These are phyloP conservation scores for Psilocybe mexicana DNA, from an alignment of 1,284 basidiomycete species.

Conservation along the genomic window DNA sequence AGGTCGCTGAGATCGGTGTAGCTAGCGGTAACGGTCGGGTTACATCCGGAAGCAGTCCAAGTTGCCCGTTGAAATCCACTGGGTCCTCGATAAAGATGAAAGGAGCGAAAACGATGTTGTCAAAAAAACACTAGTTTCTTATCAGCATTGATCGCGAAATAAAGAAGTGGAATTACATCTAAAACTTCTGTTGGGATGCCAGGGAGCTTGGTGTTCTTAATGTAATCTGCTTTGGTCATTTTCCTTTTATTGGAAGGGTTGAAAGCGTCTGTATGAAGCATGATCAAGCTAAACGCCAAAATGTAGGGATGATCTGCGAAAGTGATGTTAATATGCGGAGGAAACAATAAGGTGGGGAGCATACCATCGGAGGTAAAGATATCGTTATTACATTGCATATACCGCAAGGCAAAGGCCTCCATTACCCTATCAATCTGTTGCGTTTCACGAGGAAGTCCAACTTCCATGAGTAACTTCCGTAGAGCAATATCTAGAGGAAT, in stretches of 20 bases:
- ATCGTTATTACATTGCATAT: constrained; percentile 82
- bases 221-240: constrained; percentile 94
- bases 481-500: constrained; percentile 93
- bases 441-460: constrained; percentile 91
- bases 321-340: background rate
- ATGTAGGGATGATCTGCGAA: constrained; percentile 90
- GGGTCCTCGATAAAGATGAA: constrained; percentile 97
- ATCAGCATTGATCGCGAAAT: constrained; percentile 6
- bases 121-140: constrained; percentile 82
- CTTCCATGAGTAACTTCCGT: constrained; percentile 88
- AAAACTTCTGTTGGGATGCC: constrained; percentile 83
- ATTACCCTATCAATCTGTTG: constrained; percentile 99
- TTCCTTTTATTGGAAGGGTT: constrained; percentile 97
- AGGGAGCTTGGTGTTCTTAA: constrained; percentile 89
- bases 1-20: constrained; percentile 40
- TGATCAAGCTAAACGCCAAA: constrained; percentile 96
- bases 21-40: constrained; percentile 38
- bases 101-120: constrained; percentile 93
- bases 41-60: constrained; percentile 48
- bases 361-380: constrained; percentile 80
- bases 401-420: constrained; percentile 90
- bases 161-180: constrained; percentile 56
- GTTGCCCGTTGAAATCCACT: constrained; percentile 63
- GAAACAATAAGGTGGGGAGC: constrained; percentile 16
- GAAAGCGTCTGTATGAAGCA: constrained; percentile 98